A percentile compares a stretch with the other conserved stretches of the same genome.
Evolutionary conservation across 192 early-diverging fungal genomes (phyloP).

Genomic region (Coemansia sp.): DNA sequence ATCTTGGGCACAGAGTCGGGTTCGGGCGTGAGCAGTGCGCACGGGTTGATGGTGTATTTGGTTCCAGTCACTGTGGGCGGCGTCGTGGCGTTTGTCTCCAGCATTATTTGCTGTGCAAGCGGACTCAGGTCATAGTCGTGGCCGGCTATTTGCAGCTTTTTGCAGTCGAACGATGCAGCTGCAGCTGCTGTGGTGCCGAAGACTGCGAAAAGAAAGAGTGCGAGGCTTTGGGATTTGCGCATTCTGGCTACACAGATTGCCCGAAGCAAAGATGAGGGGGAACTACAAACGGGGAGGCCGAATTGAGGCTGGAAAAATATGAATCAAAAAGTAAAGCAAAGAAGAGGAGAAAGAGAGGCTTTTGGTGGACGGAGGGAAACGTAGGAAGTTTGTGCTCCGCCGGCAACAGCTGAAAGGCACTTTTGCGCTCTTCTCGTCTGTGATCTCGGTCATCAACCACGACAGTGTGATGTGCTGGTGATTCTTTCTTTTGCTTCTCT

Average conservation of each 20-base stretch:
- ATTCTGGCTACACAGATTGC: slow-evolving; percentile 35
- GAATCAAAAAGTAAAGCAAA: background rate
- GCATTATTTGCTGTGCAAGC: slow-evolving; percentile 21
- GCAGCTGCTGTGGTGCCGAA: slow-evolving; percentile 2
- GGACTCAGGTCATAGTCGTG: slow-evolving; percentile 43
- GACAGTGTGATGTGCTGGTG: no score
- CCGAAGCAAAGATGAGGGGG: slow-evolving; percentile 13
- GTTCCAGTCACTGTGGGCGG: slow-evolving; percentile 45
- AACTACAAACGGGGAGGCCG: background rate
- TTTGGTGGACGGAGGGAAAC: background rate
- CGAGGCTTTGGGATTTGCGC: slow-evolving; percentile 8
- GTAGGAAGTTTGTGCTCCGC: background rate
- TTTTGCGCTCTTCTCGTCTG: no score
- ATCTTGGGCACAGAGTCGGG: slow-evolving; percentile 34
- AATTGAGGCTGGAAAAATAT: background rate
- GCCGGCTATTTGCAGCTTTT: slow-evolving; percentile 37
- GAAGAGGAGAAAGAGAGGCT: background rate
- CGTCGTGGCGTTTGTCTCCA: slow-evolving; percentile 40
- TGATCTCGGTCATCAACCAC: no score
- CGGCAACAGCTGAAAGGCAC: background rate
- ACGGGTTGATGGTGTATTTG: slow-evolving; percentile 47
- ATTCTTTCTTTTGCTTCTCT: no score
- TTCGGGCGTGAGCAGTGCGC: slow-evolving; percentile 25
- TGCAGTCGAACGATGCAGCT: slow-evolving; percentile 46
- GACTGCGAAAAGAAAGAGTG: background rate